These are phyloP conservation scores for Raddia distichophylla DNA, from an alignment of 176 grass and related monocot genomes.

Conservation along the genomic window DNA sequence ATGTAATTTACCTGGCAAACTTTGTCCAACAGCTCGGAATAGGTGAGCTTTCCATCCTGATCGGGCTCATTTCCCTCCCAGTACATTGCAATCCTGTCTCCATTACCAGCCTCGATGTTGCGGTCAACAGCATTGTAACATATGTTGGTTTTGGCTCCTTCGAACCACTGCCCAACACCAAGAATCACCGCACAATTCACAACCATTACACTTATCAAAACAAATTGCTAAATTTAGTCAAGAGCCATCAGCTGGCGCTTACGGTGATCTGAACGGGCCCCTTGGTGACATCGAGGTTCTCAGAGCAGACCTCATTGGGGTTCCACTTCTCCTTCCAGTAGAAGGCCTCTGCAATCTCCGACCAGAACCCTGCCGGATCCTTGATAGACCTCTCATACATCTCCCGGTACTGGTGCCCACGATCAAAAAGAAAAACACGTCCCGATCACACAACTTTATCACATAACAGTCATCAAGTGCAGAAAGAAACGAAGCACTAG, in stretches of 20 bases:
- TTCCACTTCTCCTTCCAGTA: conserved; percentile 98
- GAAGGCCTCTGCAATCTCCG: conserved; percentile 78
- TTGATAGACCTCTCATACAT: conserved; percentile 88
- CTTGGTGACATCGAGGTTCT: conserved; percentile 84
- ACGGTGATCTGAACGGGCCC: conserved; percentile 67
- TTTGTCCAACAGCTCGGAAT: conserved; percentile 80
- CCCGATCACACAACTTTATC: conserved; percentile 33
- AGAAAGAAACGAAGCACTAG: background rate
- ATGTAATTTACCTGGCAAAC: conserved; percentile 89
- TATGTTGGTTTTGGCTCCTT: conserved; percentile 91
- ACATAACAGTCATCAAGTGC: background rate
- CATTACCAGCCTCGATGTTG: conserved; percentile 69
- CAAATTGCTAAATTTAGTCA: conserved; percentile 29
- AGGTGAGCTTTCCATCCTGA: conserved; percentile 74
- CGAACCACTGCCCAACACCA: conserved; percentile 73
- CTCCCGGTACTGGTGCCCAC: conserved; percentile 58
- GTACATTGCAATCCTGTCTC: conserved; percentile 77
- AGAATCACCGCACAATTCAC: conserved; percentile 18
- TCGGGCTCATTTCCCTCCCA: conserved; percentile 89
- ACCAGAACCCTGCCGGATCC: conserved; percentile 84
- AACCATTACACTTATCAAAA: background rate
- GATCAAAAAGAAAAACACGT: conserved; percentile 4
- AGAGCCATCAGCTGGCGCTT: background rate
- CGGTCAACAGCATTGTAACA: conserved; percentile 94
- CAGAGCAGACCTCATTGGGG: conserved; percentile 66